A percentile compares a stretch with the other conserved stretches of the same genome.
Evolutionary conservation across 2,329 filamentous ascomycete genomes (phyloP).

Genomic region (Elsinoe perseae): DNA sequence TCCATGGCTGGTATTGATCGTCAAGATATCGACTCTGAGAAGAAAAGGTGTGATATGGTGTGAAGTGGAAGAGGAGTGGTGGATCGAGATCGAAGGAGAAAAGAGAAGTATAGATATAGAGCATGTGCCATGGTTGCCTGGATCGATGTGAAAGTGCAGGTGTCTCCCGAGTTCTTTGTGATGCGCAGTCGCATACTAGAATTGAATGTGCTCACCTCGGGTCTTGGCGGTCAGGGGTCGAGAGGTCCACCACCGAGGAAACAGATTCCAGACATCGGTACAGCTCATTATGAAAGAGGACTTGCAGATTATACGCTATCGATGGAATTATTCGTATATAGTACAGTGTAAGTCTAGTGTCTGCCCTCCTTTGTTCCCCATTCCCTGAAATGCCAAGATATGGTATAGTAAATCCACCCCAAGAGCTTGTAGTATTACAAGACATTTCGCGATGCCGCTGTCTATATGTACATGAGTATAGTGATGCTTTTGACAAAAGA

Average conservation of each 20-base stretch:
- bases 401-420: background rate
- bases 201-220: background rate
- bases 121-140: background rate
- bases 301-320: too few relatives aligned
- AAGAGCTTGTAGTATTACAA: background rate
- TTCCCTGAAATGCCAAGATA: background rate
- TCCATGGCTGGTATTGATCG: background rate
- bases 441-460: background rate
- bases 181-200: background rate
- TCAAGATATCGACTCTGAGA: background rate
- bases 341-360: background rate
- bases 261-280: background rate
- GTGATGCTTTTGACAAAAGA: constrained; percentile 8
- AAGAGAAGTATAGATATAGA: background rate
- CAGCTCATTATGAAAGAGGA: background rate
- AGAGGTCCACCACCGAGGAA: background rate
- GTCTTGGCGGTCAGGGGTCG: background rate
- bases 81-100: background rate
- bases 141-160: background rate
- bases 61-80: background rate
- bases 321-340: background rate
- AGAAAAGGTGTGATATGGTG: background rate
- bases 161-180: background rate
- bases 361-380: background rate
- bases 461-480: constrained; percentile 14